A percentile compares a stretch with the other conserved stretches of the same genome.
Conservation (phyloP, 164 flowering plant genomes). For the Nymphaea colorata region DNA sequence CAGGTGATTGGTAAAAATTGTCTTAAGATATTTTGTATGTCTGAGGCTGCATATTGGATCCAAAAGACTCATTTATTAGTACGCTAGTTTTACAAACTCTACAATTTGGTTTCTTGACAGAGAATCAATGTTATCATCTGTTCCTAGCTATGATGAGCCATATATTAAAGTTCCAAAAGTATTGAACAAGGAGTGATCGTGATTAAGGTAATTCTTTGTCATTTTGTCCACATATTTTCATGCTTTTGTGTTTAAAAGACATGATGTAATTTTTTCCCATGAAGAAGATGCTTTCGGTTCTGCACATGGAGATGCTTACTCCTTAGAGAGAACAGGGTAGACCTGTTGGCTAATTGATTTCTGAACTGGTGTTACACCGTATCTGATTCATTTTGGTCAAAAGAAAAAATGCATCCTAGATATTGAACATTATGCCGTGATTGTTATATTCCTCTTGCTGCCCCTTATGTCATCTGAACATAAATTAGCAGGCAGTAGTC, state of each 20-base stretch:
- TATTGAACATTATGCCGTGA: too few relatives aligned
- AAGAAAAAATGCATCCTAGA: too few relatives aligned
- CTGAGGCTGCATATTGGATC: background rate
- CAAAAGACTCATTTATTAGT: background rate
- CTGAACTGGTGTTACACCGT: too few relatives aligned
- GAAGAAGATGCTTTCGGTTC: background rate
- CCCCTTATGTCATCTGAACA: too few relatives aligned
- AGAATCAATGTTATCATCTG: slow-evolving; percentile 52
- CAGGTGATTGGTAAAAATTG: slow-evolving; percentile 26
- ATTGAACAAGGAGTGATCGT: slow-evolving; percentile 57
- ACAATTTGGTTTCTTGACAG: slow-evolving; percentile 15
- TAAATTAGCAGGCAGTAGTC: too few relatives aligned
- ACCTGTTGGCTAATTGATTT: too few relatives aligned
- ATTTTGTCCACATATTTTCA: background rate
- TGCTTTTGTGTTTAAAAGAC: background rate
- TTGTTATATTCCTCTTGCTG: too few relatives aligned
- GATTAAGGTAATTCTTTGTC: slow-evolving; percentile 8
- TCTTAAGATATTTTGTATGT: background rate
- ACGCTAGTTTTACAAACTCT: background rate
- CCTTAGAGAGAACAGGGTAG: too few relatives aligned
- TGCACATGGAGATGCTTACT: too few relatives aligned
- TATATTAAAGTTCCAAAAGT: slow-evolving; percentile 84
- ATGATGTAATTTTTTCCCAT: background rate
- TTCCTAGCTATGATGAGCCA: slow-evolving; percentile 72
- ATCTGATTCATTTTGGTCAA: too few relatives aligned